Evolutionary conservation across 371 early-diverging fungal genomes (phyloP).

Genomic region (Amoeboaphelidium occidentale): DNA sequence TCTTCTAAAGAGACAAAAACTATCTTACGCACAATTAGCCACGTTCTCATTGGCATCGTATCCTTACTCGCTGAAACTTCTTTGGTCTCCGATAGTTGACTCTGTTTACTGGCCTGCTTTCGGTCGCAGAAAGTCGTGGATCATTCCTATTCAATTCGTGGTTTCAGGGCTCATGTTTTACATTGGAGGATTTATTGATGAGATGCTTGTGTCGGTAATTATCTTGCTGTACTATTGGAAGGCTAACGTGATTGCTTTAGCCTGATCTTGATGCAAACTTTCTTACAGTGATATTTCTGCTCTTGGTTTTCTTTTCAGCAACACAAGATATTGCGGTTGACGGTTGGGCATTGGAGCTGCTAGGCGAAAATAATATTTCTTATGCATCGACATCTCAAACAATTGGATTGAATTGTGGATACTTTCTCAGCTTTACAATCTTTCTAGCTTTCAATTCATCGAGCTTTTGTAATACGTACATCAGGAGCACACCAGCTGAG

Average conservation of each 20-base stretch:
- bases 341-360: constrained; percentile 16
- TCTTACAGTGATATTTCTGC: constrained; percentile 38
- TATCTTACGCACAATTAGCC: constrained; percentile 71
- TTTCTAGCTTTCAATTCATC: constrained; percentile 22
- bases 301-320: constrained; percentile 72
- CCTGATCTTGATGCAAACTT: constrained; percentile 30
- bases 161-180: constrained; percentile 44
- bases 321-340: constrained; percentile 97
- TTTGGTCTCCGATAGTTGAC: constrained; percentile 94
- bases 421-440: constrained; percentile 83
- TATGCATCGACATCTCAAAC: constrained; percentile 88
- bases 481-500: constrained; percentile 38
- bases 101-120: constrained; percentile 22
- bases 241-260: constrained; percentile 7
- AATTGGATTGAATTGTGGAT: constrained; percentile 74
- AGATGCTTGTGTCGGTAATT: constrained; percentile 27
- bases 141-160: constrained; percentile 79
- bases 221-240: not conserved
- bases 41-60: constrained; percentile 76
- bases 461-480: constrained; percentile 51
- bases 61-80: constrained; percentile 56
- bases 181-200: constrained; percentile 49
- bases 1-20: constrained; percentile 62
- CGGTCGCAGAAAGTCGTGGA: constrained; percentile 58
- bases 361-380: constrained; percentile 5